Evolutionary conservation across 2,329 filamentous ascomycete species (phyloP).

Genomic region (Huntiella decipiens): DNA sequence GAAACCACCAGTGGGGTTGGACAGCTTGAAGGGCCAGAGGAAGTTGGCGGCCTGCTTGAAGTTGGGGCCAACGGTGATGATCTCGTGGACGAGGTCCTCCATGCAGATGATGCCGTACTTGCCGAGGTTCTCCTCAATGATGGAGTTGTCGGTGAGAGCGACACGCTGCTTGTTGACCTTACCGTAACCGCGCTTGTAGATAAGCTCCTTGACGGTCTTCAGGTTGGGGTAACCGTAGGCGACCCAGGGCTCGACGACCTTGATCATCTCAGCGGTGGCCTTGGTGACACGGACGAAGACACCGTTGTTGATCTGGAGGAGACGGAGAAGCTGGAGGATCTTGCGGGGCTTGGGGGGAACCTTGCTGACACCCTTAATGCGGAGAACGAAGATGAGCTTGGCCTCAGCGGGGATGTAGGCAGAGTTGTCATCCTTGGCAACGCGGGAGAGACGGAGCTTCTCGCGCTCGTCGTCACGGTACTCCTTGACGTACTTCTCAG

Average conservation of each 20-base stretch:
- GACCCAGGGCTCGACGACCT: conserved; percentile 96
- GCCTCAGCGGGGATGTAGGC: conserved; percentile 90
- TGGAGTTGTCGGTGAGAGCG: conserved; percentile 88
- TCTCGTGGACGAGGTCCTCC: conserved; percentile 98
- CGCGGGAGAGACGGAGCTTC: conserved; percentile 81
- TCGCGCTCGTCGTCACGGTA: conserved; percentile 97
- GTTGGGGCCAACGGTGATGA: conserved; percentile 96
- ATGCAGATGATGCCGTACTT: conserved; percentile 99
- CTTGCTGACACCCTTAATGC: conserved; percentile 99
- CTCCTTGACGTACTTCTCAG: conserved; percentile 99
- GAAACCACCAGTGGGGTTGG: conserved; percentile 96
- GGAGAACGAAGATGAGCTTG: conserved; percentile 93
- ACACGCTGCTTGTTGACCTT: conserved; percentile 98
- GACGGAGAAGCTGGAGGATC: conserved; percentile 97
- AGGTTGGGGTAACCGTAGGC: conserved; percentile 99
- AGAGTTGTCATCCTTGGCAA: conserved; percentile 78
- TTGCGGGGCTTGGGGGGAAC: conserved; percentile 99
- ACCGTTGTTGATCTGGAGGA: conserved; percentile 99
- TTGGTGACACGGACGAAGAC: conserved; percentile 96
- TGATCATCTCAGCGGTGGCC: conserved; percentile 92
- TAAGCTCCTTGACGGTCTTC: conserved; percentile 94
- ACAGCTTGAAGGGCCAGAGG: conserved; percentile 99
- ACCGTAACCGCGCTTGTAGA: conserved; percentile 99
- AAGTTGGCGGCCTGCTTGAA: conserved; percentile 99
- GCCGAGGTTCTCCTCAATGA: conserved; percentile 91